Evolutionary conservation across 139 green algal species (phyloP), one percentile per base, ranked within the genome.

Genomic region (Chloropicon primus): DNA sequence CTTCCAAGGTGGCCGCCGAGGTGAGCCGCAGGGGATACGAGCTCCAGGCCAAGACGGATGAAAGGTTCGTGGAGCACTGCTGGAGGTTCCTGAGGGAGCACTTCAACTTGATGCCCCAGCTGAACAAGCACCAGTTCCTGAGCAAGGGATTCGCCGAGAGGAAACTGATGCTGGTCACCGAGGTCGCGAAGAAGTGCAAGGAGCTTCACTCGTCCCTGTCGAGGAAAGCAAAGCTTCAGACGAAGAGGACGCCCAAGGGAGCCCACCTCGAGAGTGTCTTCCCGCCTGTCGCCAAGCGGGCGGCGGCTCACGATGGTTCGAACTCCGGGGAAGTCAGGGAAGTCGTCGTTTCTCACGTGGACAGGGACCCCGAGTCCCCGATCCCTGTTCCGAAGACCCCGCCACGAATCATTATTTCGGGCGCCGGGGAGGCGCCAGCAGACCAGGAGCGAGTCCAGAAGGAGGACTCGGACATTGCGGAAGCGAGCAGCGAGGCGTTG

Each of bases 121-220:
- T 78, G 2, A 78, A 24, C 28, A 2, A 27, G 26, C 24, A 2
- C 22, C 75, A 78, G 75, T 78, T 78, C 10, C 27, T 78, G 28
- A 71, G 21, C 26, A 53, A 28, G 24, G 75, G 75, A n/a, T 78
- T 78, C 75, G 75, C 75, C 27, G 75, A 78, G 22, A 28, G 75
- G n/a, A 78, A 78, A 22, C 27, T 78, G 3, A 25, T 78, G 21
- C 27, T 78, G 2, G 17, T 78, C 2, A 2, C 21, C 21, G 75
- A 78, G 28, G 75, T 41, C 25, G 71, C 71, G 17, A 25, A 72
- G 27, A 25, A 28, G 27, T 72, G 27, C 75, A 78, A 78, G 75
- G 21, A 21, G 26, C 26, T 26, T 2, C 75, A 78, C 75, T 62
- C 41, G 41, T 5, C 5, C 41, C 41, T 62, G 10, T 62, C 41